Evolutionary conservation across 805 yeast genomes (phyloP).

Genomic region (Hanseniaspora vineae): DNA sequence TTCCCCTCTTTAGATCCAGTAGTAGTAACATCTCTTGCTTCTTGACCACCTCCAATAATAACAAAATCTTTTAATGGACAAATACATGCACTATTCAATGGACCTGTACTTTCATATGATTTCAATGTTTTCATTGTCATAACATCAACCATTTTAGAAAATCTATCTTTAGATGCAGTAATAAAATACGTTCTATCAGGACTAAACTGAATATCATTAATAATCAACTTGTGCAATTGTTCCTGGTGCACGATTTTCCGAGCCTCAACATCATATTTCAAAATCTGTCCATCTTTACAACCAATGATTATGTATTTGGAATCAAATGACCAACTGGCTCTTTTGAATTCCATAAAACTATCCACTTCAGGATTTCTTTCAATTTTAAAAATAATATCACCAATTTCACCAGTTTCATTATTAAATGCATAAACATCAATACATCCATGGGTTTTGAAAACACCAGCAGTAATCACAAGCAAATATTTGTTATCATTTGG

Average conservation of each 20-base stretch:
- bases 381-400: slow-evolving; percentile 17
- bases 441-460: slow-evolving; percentile 43
- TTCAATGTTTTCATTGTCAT: slow-evolving; percentile 62
- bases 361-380: slow-evolving; percentile 1
- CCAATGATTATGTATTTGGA: slow-evolving; percentile 71
- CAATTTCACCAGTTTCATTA: slow-evolving; percentile 18
- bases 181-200: slow-evolving; percentile 81
- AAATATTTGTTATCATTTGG: slow-evolving; percentile 58
- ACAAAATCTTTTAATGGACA: slow-evolving; percentile 89
- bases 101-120: slow-evolving; percentile 76
- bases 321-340: slow-evolving; percentile 59
- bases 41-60: slow-evolving; percentile 98
- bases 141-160: slow-evolving; percentile 65
- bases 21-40: slow-evolving; percentile 97
- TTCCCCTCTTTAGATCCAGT: slow-evolving; percentile 88
- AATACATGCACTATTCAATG: slow-evolving; percentile 88
- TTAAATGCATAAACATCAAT: slow-evolving; percentile 55
- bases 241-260: slow-evolving; percentile 40
- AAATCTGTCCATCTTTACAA: slow-evolving; percentile 73
- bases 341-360: slow-evolving; percentile 1
- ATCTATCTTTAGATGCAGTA: slow-evolving; percentile 86
- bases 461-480: slow-evolving; percentile 35
- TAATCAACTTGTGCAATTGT: slow-evolving; percentile 59
- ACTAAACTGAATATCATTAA: slow-evolving; percentile 86
- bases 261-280: slow-evolving; percentile 55